Conservation (phyloP, 2,329 filamentous ascomycete species). For the Clarireedia paspali region DNA sequence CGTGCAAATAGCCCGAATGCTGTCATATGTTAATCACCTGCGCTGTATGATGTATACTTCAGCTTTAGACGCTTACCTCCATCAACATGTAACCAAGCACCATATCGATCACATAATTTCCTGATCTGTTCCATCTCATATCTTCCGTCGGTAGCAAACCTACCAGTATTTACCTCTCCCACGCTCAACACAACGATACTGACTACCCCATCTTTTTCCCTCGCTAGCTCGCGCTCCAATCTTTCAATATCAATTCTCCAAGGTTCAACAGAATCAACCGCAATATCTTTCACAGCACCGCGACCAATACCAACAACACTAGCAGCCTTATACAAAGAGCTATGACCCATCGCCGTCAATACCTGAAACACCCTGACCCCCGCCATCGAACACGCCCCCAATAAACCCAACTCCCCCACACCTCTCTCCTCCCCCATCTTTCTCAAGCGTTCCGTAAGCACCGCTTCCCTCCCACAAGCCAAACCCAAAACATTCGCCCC, state of each 20-base stretch:
- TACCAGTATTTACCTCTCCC: slow-evolving; percentile 85
- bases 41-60: no score
- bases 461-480: slow-evolving; percentile 62
- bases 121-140: slow-evolving; percentile 47
- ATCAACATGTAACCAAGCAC: slow-evolving; percentile 84
- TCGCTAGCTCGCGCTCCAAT: slow-evolving; percentile 52
- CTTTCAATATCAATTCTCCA: slow-evolving; percentile 63
- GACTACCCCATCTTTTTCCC: slow-evolving; percentile 42
- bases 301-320: slow-evolving; percentile 74
- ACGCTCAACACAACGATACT: slow-evolving; percentile 75
- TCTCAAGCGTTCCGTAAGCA: slow-evolving; percentile 38
- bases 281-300: slow-evolving; percentile 55
- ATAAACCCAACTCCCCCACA: slow-evolving; percentile 63
- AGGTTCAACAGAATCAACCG: slow-evolving; percentile 42
- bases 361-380: slow-evolving; percentile 64
- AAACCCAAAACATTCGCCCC: slow-evolving; percentile 58
- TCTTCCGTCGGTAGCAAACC: slow-evolving; percentile 56
- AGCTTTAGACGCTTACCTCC: slow-evolving; percentile 43
- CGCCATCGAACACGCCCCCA: slow-evolving; percentile 55
- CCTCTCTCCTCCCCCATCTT: slow-evolving; percentile 29
- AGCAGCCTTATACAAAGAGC: slow-evolving; percentile 76
- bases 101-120: slow-evolving; percentile 61
- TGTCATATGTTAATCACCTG: slow-evolving; percentile 14
- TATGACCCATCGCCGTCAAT: slow-evolving; percentile 75
- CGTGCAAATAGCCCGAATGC: slow-evolving; percentile 83